phyloP scores from a whole-genome alignment of 2,329 filamentous ascomycete genomes.

The Alternaria rosae region DNA sequence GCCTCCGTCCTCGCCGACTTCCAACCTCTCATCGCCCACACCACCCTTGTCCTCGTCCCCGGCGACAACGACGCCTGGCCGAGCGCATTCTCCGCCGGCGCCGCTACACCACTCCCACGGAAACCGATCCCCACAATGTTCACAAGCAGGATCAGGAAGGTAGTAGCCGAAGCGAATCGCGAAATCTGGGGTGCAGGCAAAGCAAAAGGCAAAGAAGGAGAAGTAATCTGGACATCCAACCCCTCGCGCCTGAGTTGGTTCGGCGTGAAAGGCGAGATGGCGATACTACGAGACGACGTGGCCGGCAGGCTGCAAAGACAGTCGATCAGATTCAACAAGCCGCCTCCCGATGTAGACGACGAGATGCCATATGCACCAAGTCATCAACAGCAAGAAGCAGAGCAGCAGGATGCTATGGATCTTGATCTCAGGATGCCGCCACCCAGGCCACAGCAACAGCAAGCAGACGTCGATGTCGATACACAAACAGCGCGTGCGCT shows the following conservation, averaged over 20 bases:
- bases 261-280: constrained; percentile 85
- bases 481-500: constrained; percentile 72
- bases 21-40: constrained; percentile 76
- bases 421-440: constrained; percentile 46
- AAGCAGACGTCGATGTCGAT: constrained; percentile 35
- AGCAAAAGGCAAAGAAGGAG: constrained; percentile 64
- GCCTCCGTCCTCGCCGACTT: constrained; percentile 85
- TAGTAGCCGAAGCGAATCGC: constrained; percentile 78
- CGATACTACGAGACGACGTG: constrained; percentile 87
- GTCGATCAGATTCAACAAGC: constrained; percentile 72
- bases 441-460: constrained; percentile 15
- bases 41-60: constrained; percentile 90
- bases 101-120: constrained; percentile 72
- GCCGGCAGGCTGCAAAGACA: constrained; percentile 78
- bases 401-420: constrained; percentile 53
- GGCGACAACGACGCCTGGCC: constrained; percentile 98
- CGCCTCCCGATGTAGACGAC: constrained; percentile 47
- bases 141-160: constrained; percentile 82
- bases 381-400: constrained; percentile 13
- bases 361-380: constrained; percentile 28
- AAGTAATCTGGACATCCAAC: constrained; percentile 88
- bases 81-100: constrained; percentile 81
- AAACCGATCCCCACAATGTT: constrained; percentile 85
- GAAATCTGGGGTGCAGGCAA: constrained; percentile 62
- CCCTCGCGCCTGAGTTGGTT: constrained; percentile 84